A percentile compares a stretch with the other conserved stretches of the same genome.
These are phyloP conservation scores for Larix sibirica DNA, from an alignment of 83 land plant genomes.

Conservation along the genomic window DNA sequence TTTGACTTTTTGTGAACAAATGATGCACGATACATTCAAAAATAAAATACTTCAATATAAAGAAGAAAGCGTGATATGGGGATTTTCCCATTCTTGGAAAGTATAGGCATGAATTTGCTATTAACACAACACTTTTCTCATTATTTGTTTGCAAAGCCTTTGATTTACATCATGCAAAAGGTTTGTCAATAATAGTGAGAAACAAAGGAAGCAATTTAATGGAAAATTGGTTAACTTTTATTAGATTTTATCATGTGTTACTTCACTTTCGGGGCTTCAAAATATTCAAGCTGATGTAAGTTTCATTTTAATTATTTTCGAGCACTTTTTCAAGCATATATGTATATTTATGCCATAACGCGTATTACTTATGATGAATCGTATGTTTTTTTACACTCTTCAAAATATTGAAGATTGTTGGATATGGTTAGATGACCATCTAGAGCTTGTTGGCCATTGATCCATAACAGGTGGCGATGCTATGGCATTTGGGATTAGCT, in stretches of 20 bases:
- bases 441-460: too few species aligned
- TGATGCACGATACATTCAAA: conserved; percentile 26
- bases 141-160: conserved; percentile 32
- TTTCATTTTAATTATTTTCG: background rate
- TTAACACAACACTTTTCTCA: conserved; percentile 40
- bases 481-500: too few species aligned
- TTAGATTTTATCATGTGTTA: background rate
- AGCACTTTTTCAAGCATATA: background rate
- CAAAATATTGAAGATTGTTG: too few species aligned
- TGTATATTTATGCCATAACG: too few species aligned
- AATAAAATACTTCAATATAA: conserved; percentile 46
- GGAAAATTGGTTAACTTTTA: background rate
- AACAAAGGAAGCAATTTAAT: background rate
- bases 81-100: conserved; percentile 58
- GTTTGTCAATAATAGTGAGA: conserved; percentile 20
- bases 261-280: background rate
- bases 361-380: too few species aligned
- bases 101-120: conserved; percentile 43
- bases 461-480: too few species aligned
- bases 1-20: too few species aligned
- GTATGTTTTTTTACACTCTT: too few species aligned
- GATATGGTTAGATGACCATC: too few species aligned
- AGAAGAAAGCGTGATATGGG: conserved; percentile 57
- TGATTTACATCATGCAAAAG: conserved; percentile 41
- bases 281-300: background rate